These are phyloP conservation scores for Nicotiana obtusifolia DNA, from an alignment of 257 asterid species.

Conservation along the genomic window DNA sequence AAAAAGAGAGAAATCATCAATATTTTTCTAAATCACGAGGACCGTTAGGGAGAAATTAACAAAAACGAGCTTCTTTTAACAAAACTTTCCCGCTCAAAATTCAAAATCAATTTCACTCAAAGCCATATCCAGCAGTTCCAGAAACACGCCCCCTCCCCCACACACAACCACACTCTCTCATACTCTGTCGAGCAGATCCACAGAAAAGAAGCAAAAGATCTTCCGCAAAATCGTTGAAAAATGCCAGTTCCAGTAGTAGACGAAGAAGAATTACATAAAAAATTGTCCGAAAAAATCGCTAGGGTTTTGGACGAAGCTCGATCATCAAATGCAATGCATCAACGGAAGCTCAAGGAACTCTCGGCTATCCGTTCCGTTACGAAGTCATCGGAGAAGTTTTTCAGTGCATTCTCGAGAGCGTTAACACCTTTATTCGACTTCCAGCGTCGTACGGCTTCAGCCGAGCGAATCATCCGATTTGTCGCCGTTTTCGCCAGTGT, in stretches of 20 bases:
- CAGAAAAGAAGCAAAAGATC: not conserved
- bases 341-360: constrained; percentile 76
- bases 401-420: constrained; percentile 44
- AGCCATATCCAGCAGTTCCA: not conserved
- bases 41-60: no score
- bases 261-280: constrained; percentile 19
- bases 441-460: constrained; percentile 57
- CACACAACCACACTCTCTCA: no score
- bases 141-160: no score
- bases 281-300: constrained; percentile 35
- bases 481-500: constrained; percentile 46
- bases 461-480: constrained; percentile 63
- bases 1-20: no score
- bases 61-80: no score
- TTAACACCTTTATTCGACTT: constrained; percentile 60
- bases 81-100: no score
- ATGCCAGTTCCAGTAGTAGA: constrained; percentile 31
- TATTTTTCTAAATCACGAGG: no score
- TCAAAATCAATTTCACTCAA: not conserved
- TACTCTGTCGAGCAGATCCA: not conserved
- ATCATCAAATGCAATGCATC: constrained; percentile 57
- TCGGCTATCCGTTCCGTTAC: constrained; percentile 36
- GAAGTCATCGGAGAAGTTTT: constrained; percentile 32
- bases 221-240: not conserved
- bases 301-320: constrained; percentile 55